Conservation (phyloP, 805 yeast genomes). For the Cyberlindnera galapagoensis region DNA sequence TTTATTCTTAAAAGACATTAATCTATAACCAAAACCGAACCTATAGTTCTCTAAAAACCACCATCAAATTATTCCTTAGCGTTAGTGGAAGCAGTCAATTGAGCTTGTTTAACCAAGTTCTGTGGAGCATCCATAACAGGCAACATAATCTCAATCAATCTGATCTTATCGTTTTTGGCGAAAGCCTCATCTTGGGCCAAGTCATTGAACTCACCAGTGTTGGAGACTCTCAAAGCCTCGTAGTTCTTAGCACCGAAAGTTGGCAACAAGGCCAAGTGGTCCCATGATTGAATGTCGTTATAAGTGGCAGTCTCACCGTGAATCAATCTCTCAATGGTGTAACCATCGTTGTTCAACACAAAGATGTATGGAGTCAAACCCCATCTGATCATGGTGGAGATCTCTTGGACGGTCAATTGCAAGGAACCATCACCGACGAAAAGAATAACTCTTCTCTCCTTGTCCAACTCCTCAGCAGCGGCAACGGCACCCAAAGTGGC, state of each 20-base stretch:
- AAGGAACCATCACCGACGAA: slow-evolving; percentile 75
- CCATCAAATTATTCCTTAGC: slow-evolving; percentile 11
- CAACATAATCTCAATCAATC: slow-evolving; percentile 63
- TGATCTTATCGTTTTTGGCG: slow-evolving; percentile 49
- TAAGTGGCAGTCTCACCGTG: slow-evolving; percentile 62
- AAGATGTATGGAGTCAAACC: slow-evolving; percentile 61
- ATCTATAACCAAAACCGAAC: no score
- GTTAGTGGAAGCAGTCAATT: slow-evolving; percentile 47
- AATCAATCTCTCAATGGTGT: slow-evolving; percentile 68
- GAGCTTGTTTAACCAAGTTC: slow-evolving; percentile 61
- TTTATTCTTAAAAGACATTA: no score
- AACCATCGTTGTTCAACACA: slow-evolving; percentile 66
- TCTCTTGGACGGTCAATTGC: slow-evolving; percentile 69
- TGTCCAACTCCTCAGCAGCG: slow-evolving; percentile 60
- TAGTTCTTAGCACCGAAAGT: slow-evolving; percentile 43
- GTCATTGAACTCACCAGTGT: slow-evolving; percentile 51
- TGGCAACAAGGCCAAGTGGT: slow-evolving; percentile 50
- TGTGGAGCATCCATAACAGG: slow-evolving; percentile 66
- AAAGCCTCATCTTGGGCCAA: slow-evolving; percentile 42
- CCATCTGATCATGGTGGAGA: slow-evolving; percentile 64
- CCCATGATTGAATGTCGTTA: slow-evolving; percentile 66
- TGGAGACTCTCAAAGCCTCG: slow-evolving; percentile 48
- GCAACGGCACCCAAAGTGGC: slow-evolving; percentile 62
- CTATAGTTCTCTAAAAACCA: no score
- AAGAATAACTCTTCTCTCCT: slow-evolving; percentile 53